Percentiles rank a stretch among this genome's conserved stretches.
phyloP scores from a whole-genome alignment of 345 rosid species.

The Gynandropsis gynandra region DNA sequence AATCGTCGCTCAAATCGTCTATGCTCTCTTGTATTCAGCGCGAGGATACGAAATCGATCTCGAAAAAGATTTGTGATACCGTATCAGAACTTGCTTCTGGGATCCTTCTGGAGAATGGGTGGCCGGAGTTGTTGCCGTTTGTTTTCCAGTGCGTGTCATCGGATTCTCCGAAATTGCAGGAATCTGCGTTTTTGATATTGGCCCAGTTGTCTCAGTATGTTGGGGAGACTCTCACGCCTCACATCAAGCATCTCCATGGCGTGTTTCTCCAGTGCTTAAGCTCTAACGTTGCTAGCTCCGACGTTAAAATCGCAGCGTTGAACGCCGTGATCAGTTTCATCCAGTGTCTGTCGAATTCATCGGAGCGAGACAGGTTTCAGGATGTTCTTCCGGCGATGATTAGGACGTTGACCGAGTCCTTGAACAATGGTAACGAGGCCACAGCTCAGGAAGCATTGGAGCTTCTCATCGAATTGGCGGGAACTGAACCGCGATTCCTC shows the following conservation, averaged over 20 bases:
- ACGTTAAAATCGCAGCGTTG: slow-evolving; percentile 89
- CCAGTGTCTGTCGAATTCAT: slow-evolving; percentile 60
- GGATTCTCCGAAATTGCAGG: slow-evolving; percentile 74
- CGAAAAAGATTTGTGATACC: slow-evolving; percentile 89
- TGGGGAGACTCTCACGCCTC: slow-evolving; percentile 75
- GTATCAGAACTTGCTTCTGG: slow-evolving; percentile 92
- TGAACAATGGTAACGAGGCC: slow-evolving; percentile 84
- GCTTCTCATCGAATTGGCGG: slow-evolving; percentile 91
- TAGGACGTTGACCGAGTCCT: slow-evolving; percentile 81
- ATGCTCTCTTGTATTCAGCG: slow-evolving; percentile 69
- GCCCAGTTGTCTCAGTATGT: slow-evolving; percentile 91
- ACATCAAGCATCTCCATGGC: slow-evolving; percentile 71
- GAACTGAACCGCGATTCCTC: slow-evolving; percentile 85
- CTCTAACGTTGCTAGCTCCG: slow-evolving; percentile 42
- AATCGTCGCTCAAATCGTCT: slow-evolving; percentile 70
- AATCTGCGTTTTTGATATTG: slow-evolving; percentile 78
- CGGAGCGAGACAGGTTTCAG: slow-evolving; percentile 93
- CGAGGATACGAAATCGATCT: slow-evolving; percentile 65
- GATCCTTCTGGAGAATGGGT: slow-evolving; percentile 70
- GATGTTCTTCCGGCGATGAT: slow-evolving; percentile 93
- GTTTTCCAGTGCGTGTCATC: slow-evolving; percentile 91
- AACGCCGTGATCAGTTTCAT: slow-evolving; percentile 91
- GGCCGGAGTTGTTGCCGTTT: slow-evolving; percentile 96
- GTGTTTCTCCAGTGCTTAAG: slow-evolving; percentile 72
- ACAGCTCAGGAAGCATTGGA: slow-evolving; percentile 96